Evolutionary conservation across 2,329 filamentous ascomycete species (phyloP).

Genomic region (Neopestalotiopsis sp.): DNA sequence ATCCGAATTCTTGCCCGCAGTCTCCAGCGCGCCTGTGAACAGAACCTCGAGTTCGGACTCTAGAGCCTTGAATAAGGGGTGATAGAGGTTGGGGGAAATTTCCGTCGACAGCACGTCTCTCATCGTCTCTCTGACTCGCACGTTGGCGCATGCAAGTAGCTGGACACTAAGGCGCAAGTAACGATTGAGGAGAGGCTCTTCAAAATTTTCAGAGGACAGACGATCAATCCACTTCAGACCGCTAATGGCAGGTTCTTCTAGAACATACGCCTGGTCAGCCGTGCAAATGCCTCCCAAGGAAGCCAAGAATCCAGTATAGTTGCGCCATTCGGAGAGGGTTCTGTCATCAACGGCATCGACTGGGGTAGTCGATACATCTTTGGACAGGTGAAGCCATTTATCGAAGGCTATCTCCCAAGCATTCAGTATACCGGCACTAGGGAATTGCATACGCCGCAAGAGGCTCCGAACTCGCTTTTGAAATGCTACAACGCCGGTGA

Average conservation of each 20-base stretch:
- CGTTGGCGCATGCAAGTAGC: constrained; percentile 66
- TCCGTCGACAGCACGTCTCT: constrained; percentile 70
- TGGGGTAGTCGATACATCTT: constrained; percentile 62
- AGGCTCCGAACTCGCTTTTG: constrained; percentile 68
- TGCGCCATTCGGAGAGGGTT: constrained; percentile 68
- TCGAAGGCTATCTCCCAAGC: constrained; percentile 72
- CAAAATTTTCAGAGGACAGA: constrained; percentile 60
- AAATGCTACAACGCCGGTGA: constrained; percentile 72
- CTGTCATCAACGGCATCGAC: constrained; percentile 59
- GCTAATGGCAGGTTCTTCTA: constrained; percentile 63
- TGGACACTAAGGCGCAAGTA: constrained; percentile 70
- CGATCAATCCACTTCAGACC: constrained; percentile 70
- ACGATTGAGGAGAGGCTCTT: constrained; percentile 63
- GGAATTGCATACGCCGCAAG: constrained; percentile 63
- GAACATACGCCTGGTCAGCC: constrained; percentile 58
- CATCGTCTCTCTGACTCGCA: constrained; percentile 69
- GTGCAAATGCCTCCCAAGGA: constrained; percentile 71
- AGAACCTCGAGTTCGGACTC: constrained; percentile 68
- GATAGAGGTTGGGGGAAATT: constrained; percentile 64
- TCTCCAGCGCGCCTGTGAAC: constrained; percentile 60
- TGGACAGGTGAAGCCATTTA: constrained; percentile 67
- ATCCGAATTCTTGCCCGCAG: constrained; percentile 58
- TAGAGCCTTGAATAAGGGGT: constrained; percentile 67
- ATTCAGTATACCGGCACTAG: constrained; percentile 68
- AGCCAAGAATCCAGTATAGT: constrained; percentile 71